Conservation (phyloP, 495 filamentous ascomycete species). For the Talaromyces nanjingensis region DNA sequence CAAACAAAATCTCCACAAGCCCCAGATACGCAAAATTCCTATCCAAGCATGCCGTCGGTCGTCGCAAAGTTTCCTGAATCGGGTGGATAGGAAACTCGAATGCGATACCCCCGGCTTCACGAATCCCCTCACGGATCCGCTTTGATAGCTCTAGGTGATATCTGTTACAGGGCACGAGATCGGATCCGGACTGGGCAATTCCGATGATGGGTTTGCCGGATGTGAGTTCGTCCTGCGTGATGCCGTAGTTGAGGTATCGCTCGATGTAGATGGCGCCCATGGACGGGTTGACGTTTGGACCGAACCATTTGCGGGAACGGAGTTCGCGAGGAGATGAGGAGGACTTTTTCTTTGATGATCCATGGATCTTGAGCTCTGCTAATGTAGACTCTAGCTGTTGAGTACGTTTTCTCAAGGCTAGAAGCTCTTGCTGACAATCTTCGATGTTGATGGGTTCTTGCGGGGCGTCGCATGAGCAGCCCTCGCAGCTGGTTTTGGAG, state of each 20-base stretch:
- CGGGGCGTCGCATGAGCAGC: constrained; percentile 27
- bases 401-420: constrained; percentile 28
- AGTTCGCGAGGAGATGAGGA: constrained; percentile 22
- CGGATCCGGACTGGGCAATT: constrained; percentile 49
- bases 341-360: constrained; percentile 4
- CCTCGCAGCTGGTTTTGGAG: constrained; percentile 8
- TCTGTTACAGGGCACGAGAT: constrained; percentile 47
- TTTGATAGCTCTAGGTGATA: constrained; percentile 47
- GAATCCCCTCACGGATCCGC: constrained; percentile 47
- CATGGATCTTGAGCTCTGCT: constrained; percentile 17
- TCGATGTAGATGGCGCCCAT: constrained; percentile 49
- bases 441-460: constrained; percentile 23
- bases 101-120: constrained; percentile 45
- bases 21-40: constrained; percentile 46
- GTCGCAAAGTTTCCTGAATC: constrained; percentile 44
- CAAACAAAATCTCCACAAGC: constrained; percentile 45
- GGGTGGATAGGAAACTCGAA: constrained; percentile 52
- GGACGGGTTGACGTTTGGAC: constrained; percentile 35
- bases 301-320: constrained; percentile 43
- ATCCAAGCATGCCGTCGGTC: constrained; percentile 47
- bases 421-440: constrained; percentile 32
- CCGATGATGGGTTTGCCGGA: constrained; percentile 51
- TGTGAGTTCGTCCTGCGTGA: constrained; percentile 47
- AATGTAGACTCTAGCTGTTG: constrained; percentile 29
- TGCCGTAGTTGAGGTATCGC: constrained; percentile 49